Evolutionary conservation across 179 eudicot genomes (phyloP).

Genomic region (Beta corolliflora): DNA sequence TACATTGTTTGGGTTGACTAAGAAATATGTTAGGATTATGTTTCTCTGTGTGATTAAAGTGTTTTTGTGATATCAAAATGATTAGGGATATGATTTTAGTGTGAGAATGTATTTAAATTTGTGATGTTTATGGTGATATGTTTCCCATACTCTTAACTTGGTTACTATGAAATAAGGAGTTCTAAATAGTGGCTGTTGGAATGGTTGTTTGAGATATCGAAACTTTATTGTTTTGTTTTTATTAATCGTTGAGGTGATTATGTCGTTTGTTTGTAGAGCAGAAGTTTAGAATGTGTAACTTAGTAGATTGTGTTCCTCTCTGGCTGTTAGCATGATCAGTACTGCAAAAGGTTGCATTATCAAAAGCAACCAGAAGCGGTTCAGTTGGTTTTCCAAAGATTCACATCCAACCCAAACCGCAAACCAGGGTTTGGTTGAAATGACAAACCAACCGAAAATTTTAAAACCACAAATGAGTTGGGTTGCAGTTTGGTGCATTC

Average conservation of each 20-base stretch:
- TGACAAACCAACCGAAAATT: too few species aligned
- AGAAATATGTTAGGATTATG: background rate
- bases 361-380: background rate
- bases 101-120: background rate
- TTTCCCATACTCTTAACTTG: background rate
- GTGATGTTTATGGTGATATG: background rate
- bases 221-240: background rate
- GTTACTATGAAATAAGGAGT: background rate
- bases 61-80: too few species aligned
- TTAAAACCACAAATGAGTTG: too few species aligned
- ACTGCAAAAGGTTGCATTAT: background rate
- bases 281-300: background rate
- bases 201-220: background rate
- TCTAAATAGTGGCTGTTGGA: background rate
- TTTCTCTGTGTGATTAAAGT: background rate
- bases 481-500: too few species aligned
- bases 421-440: too few species aligned
- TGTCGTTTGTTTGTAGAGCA: background rate
- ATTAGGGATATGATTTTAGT: background rate
- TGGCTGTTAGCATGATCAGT: background rate
- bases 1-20: background rate
- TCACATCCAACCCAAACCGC: too few species aligned
- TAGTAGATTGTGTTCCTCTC: background rate
- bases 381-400: background rate
- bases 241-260: background rate